Conservation (phyloP, 2,329 filamentous ascomycete genomes). For the Emergomyces orientalis region DNA sequence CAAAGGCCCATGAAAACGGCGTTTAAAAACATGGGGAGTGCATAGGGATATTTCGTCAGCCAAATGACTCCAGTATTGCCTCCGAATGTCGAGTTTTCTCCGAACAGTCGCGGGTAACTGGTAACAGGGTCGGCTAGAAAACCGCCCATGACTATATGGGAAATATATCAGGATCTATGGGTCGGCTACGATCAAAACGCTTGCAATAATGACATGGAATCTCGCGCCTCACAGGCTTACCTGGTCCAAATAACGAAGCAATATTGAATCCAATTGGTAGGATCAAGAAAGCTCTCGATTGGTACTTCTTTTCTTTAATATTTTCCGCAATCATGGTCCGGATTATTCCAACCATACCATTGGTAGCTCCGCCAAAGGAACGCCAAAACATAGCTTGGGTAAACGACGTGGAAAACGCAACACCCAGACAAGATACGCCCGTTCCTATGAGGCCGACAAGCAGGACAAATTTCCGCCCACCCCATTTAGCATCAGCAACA, state of each 20-base stretch:
- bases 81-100: slow-evolving; percentile 48
- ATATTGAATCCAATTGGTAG: slow-evolving; percentile 60
- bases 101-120: slow-evolving; percentile 56
- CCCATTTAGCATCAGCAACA: slow-evolving; percentile 51
- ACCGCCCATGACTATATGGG: slow-evolving; percentile 49
- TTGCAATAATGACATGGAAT: slow-evolving; percentile 27
- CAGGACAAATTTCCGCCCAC: slow-evolving; percentile 67
- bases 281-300: slow-evolving; percentile 48
- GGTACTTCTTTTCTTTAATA: slow-evolving; percentile 58
- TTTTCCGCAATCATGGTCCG: slow-evolving; percentile 64
- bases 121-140: slow-evolving; percentile 56
- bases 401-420: slow-evolving; percentile 59
- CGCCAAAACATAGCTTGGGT: slow-evolving; percentile 56
- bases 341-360: slow-evolving; percentile 65
- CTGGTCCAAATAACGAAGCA: slow-evolving; percentile 45
- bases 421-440: slow-evolving; percentile 54
- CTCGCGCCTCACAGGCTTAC: slow-evolving; percentile 22
- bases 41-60: slow-evolving; percentile 56
- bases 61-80: slow-evolving; percentile 50
- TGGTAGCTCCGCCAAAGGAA: slow-evolving; percentile 56
- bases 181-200: slow-evolving; percentile 24
- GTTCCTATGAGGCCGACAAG: slow-evolving; percentile 66
- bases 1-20: slow-evolving; percentile 49
- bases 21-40: slow-evolving; percentile 59
- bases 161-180: slow-evolving; percentile 7